Conservation (phyloP, 768 basidiomycete species). For the Antrodiella citrinella region DNA sequence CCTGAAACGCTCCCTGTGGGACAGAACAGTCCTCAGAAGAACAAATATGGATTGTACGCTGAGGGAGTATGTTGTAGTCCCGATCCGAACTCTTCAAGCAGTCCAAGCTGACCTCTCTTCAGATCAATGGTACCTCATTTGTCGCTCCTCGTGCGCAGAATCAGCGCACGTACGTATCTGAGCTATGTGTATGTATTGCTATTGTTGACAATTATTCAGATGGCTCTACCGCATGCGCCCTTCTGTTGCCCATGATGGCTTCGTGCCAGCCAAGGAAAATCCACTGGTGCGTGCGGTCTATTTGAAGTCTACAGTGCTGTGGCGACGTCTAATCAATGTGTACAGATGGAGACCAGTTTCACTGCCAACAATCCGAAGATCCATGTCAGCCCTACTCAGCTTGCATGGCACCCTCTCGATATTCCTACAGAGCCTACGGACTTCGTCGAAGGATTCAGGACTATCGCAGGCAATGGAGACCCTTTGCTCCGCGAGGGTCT, state of each 20-base stretch:
- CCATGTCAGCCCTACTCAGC: conserved; percentile 53
- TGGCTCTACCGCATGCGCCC: conserved; percentile 65
- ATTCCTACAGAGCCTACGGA: conserved; percentile 39
- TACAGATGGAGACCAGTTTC: conserved; percentile 56
- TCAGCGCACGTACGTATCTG: conserved; percentile 35
- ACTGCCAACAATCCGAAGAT: conserved; percentile 51
- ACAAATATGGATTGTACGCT: conserved; percentile 54
- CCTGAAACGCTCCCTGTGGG: conserved; percentile 48
- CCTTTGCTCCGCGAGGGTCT: conserved; percentile 57
- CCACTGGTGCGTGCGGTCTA: conserved; percentile 37
- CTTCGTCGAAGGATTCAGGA: conserved; percentile 55
- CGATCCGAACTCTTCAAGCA: neutral
- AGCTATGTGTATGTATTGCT: neutral
- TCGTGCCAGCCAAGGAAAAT: conserved; percentile 45
- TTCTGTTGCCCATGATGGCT: conserved; percentile 60
- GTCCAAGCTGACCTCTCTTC: too few relatives aligned
- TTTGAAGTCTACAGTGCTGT: too few relatives aligned
- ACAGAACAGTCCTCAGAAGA: conserved; percentile 56
- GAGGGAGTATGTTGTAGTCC: conserved; percentile 37
- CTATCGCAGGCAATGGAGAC: conserved; percentile 54
- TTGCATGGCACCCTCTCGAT: conserved; percentile 58
- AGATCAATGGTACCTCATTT: conserved; percentile 58
- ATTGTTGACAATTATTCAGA: conserved; percentile 20
- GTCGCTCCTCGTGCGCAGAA: conserved; percentile 50
- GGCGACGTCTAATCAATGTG: neutral